Percentiles rank a stretch among this genome's conserved stretches.
phyloP scores from a whole-genome alignment of 352 stramenopile species.

The Pythium vanterpoolii region DNA sequence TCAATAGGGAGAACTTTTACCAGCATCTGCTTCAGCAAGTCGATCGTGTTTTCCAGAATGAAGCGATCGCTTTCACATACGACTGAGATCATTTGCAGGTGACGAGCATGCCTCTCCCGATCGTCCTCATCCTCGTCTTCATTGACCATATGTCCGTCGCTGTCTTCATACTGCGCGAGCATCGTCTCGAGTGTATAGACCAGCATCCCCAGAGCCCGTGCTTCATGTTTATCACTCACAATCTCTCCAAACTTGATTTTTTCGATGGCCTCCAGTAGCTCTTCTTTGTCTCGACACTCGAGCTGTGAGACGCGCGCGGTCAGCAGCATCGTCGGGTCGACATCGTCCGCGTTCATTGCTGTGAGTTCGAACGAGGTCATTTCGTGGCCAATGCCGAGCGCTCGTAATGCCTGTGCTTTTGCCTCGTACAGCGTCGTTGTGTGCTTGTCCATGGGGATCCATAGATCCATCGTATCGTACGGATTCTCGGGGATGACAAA shows the following conservation, averaged over 20 bases:
- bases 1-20: constrained; percentile 16
- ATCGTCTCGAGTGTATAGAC: constrained; percentile 65
- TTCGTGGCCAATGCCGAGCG: constrained; percentile 57
- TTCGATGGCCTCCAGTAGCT: constrained; percentile 33
- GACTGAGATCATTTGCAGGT: constrained; percentile 51
- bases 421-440: constrained; percentile 40
- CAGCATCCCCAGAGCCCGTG: constrained; percentile 41
- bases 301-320: constrained; percentile 63
- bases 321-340: constrained; percentile 67
- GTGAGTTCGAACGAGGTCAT: constrained; percentile 64
- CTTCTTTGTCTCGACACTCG: constrained; percentile 37
- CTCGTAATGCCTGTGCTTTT: constrained; percentile 42
- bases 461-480: constrained; percentile 72
- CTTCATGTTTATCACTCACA: constrained; percentile 53
- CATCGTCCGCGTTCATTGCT: constrained; percentile 31
- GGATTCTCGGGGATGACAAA: constrained; percentile 70
- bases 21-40: constrained; percentile 47
- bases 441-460: constrained; percentile 57
- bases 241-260: constrained; percentile 55
- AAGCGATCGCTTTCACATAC: constrained; percentile 56
- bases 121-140: constrained; percentile 5
- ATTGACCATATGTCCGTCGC: constrained; percentile 33
- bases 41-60: constrained; percentile 62
- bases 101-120: constrained; percentile 26
- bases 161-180: constrained; percentile 43